Base-by-base conservation (phyloP, 2,329 filamentous ascomycete genomes). In the Aspergillus cejpii region DNA sequence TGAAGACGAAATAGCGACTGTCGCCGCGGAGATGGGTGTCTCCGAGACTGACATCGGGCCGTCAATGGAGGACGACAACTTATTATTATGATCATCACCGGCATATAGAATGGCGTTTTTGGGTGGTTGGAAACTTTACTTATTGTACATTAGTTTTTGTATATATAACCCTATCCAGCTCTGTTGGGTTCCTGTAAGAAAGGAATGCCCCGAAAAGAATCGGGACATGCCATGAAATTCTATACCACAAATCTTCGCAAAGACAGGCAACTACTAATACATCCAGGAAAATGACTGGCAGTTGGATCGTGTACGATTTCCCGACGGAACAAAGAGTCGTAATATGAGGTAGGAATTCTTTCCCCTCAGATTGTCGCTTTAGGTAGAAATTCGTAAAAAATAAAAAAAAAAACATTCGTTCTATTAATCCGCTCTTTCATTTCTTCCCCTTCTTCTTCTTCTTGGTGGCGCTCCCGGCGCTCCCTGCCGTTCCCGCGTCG, bases 401-500 rank as follows among this genome's bases (percentile, higher is more conserved):
- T 20, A 5, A 37, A 17, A 27, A 24, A 26, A 42, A 6, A 33
- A 39, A 40, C 48, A 36, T 31, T 43, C 37, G 26, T 38, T 61
- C 52, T 47, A 55, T 17, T 2, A 19, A 19, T 14, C 2, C 7
- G 31, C 15, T 20, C 17, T 27, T n/a, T 24, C 53, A 72, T 66
- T 72, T 73, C 65, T 72, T 73, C 12, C 67, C 68, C 59, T 72
- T 72, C 70, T 67, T 72, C 67, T 69, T 69, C 56, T 69, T 65
- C 54, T 65, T 66, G 46, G 56, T 65, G n/a, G 48, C 38, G 47
- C 41, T 44, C 52, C 29, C 47, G 43, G 33, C 53, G 50, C 29
- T 50, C 10, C 64, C 66, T 24, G 67, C 66, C 15, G 73, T 71
- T n/a, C n/a, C 11, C 7, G 28, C 17, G 15, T 71, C 72, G 41